phyloP scores from a whole-genome alignment of 129 eudicot genomes.

The Arctium lappa region DNA sequence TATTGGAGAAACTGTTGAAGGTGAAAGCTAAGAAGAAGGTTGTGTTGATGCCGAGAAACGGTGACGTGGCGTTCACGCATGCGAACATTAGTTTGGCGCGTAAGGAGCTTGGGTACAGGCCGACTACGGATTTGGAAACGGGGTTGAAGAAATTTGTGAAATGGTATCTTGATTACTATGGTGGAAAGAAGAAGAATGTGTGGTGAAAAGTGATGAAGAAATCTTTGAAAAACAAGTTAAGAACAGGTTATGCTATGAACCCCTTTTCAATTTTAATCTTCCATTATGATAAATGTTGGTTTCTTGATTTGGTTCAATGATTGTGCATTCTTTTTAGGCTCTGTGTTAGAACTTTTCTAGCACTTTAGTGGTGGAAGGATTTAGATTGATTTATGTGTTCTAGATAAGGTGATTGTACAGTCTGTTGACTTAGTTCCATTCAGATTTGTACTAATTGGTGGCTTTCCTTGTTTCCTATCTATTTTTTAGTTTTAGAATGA shows the following conservation, averaged over 20 bases:
- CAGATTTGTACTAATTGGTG: constrained; percentile 24
- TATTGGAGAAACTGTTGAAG: constrained; percentile 60
- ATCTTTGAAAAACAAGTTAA: background rate
- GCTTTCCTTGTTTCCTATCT: constrained; percentile 11
- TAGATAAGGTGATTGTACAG: constrained; percentile 28
- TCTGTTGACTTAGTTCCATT: constrained; percentile 26
- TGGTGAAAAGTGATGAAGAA: constrained; percentile 23
- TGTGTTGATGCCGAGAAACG: constrained; percentile 60
- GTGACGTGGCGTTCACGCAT: constrained; percentile 57
- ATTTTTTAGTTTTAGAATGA: constrained; percentile 15
- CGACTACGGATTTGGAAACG: constrained; percentile 52
- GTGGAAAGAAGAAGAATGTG: constrained; percentile 48
- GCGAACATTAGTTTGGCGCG: constrained; percentile 61
- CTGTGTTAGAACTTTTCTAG: constrained; percentile 15
- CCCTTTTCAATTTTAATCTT: constrained; percentile 11
- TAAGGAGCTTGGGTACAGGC: constrained; percentile 52
- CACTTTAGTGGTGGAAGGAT: constrained; percentile 13
- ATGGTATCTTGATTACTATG: constrained; percentile 54
- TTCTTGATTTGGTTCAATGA: constrained; percentile 6
- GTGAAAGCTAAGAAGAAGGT: constrained; percentile 61
- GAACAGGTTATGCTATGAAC: constrained; percentile 23
- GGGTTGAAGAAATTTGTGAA: constrained; percentile 63
- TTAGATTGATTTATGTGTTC: constrained; percentile 23
- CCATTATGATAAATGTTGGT: background rate
- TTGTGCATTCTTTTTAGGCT: constrained; percentile 18